Evolutionary conservation across 2,329 filamentous ascomycete genomes (phyloP), one percentile per base, ranked within the genome.

Genomic region (Karstenula rhodostoma): DNA sequence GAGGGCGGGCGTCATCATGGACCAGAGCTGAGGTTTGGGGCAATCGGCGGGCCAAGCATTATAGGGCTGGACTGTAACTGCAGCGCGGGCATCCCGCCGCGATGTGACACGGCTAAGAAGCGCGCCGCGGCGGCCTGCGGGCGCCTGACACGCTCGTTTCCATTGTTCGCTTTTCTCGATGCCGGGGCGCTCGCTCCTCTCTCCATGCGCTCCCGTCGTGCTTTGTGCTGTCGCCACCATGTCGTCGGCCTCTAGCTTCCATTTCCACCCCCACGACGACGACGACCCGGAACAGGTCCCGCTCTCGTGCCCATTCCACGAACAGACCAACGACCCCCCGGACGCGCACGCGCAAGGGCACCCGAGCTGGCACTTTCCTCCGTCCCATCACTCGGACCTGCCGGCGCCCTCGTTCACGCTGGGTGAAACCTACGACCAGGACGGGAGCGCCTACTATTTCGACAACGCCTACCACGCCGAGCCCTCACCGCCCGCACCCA

Each of bases 211-310:
- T 49, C 33, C 56, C 32, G 44, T 53, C 59, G 48, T 25, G 29
- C 10, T 33, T n/a, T 22, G 17, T 17, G 48, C 48, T 25, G 48
- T 58, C 37, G 61, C 61, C 65, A 67, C 65, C 51, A 70, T 71
- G 68, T 66, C 67, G 22, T 22, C 19, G 59, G 64, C 58, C 59
- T 57, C 53, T 53, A 48, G 59, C 46, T 54, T 57, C 29, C 44
- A 52, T 42, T 3, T 37, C 48, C n/a, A 50, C 27, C 27, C 27
- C 27, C 27, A 29, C 27, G 27, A 29, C 27, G 27, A 29, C 56
- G 46, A 57, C 60, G 44, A 51, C 49, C 47, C 33, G 2, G 19
- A 46, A 17, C 25, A 32, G 53, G 53, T 17, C 37, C 35, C 35
- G 15, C 23, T 22, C 22, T 15, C 13, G 27, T 15, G 13, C 43